Evolutionary conservation across 164 flowering plant genomes (phyloP), one percentile per base, ranked within the genome.

Genomic region (Euptelea pleiosperma): DNA sequence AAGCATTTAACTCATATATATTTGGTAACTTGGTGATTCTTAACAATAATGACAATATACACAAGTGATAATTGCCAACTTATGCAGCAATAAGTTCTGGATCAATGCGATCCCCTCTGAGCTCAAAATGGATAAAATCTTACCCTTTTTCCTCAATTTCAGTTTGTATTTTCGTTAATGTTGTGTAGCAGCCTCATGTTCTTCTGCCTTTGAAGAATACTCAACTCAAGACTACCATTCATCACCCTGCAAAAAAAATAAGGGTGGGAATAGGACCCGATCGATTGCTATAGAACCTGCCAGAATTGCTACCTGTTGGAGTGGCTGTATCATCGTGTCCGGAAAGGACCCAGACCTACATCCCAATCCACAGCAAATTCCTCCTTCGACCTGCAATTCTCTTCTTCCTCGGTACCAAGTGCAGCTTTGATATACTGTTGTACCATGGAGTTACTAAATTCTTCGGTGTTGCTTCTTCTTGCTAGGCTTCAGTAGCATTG

Each of bases 401-500:
- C n/a, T 37, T 36, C 30, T 37, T 54, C 18, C 15, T 7, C 52
- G 24, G n/a, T n/a, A n/a, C n/a, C n/a, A n/a, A n/a, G n/a, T n/a
- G n/a, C n/a, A n/a, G n/a, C n/a, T n/a, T n/a, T n/a, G n/a, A n/a
- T n/a, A n/a, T n/a, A n/a, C n/a, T n/a, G n/a, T n/a, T n/a, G n/a
- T n/a, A 1, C 19, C 29, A 18, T 0, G 24, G 21, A 37, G 19
- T 24, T 48, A 47, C 30, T 8, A 30, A 63, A 52, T 54, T 50
- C 36, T 36, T 47, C 61, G 28, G 35, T 42, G 62, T 52, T 72
- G 82, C 51, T 73, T 75, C 70, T 70, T 88, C 73, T 85, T 91
- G 82, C 84, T 87, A 64, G 75, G 87, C 61, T 83, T 91, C 52
- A 86, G 73, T 50, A 83, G 35, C 74, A 70, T 63, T 3, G 97